A percentile compares a stretch with the other conserved stretches of the same genome.
phyloP scores from a whole-genome alignment of 2,329 filamentous ascomycete genomes.

The Colletotrichum tanaceti region DNA sequence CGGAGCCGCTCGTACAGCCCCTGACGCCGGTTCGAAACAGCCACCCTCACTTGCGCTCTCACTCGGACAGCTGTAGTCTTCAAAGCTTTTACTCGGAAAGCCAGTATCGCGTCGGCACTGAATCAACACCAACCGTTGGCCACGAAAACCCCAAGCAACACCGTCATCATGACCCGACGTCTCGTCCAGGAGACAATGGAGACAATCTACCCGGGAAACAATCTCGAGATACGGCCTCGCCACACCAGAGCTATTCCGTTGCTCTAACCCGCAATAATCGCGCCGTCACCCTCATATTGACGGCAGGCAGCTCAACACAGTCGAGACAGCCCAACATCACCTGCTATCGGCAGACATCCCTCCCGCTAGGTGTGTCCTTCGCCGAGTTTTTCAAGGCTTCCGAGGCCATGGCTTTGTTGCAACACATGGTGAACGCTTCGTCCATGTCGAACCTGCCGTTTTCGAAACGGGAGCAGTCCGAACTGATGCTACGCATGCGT shows the following conservation, averaged over 20 bases:
- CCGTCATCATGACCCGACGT: neutral
- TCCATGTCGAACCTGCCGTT: slow-evolving; percentile 26
- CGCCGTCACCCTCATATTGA: slow-evolving; percentile 32
- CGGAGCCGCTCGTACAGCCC: slow-evolving; percentile 32
- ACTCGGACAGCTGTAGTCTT: slow-evolving; percentile 31
- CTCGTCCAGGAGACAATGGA: slow-evolving; percentile 15
- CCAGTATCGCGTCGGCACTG: slow-evolving; percentile 1
- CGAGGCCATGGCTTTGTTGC: slow-evolving; percentile 29
- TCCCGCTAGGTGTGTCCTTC: slow-evolving; percentile 22
- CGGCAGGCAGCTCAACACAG: slow-evolving; percentile 6
- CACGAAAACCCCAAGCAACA: slow-evolving; percentile 17
- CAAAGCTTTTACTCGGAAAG: slow-evolving; percentile 20
- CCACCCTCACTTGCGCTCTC: slow-evolving; percentile 29
- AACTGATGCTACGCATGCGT: slow-evolving; percentile 34
- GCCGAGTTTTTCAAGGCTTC: slow-evolving; percentile 39
- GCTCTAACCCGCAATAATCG: slow-evolving; percentile 35
- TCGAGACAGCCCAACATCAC: slow-evolving; percentile 26
- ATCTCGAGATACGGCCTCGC: slow-evolving; percentile 10
- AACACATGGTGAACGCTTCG: slow-evolving; percentile 37
- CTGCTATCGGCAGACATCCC: slow-evolving; percentile 32
- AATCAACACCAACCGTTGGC: slow-evolving; percentile 1
- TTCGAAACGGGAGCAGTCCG: slow-evolving; percentile 25
- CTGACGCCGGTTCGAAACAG: slow-evolving; percentile 20
- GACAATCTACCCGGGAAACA: neutral
- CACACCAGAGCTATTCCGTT: slow-evolving; percentile 32